phyloP scores from a whole-genome alignment of 2,329 filamentous ascomycete species.

The Fusarium succisae region DNA sequence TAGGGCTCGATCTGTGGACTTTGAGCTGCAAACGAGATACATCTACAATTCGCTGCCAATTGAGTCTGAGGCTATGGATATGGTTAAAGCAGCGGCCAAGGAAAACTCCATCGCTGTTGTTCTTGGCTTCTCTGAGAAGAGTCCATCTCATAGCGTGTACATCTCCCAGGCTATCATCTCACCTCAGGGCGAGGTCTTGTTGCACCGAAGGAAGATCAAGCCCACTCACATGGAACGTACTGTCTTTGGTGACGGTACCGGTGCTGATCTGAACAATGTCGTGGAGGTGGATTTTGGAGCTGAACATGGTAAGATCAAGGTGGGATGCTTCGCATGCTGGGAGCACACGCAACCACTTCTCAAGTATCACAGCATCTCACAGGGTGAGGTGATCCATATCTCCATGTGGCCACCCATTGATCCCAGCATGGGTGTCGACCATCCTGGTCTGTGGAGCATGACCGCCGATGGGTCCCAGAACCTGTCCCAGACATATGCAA shows the following conservation, averaged over 20 bases:
- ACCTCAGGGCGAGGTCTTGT: constrained; percentile 50
- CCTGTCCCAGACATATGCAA: constrained; percentile 63
- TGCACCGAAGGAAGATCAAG: constrained; percentile 60
- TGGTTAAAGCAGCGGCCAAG: constrained; percentile 47
- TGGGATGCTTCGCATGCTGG: constrained; percentile 60
- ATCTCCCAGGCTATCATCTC: constrained; percentile 58
- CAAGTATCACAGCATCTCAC: constrained; percentile 56
- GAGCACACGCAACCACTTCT: constrained; percentile 62
- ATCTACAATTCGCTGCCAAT: constrained; percentile 54
- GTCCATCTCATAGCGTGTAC: constrained; percentile 50
- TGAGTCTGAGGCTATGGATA: constrained; percentile 52
- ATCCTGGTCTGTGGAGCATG: constrained; percentile 45
- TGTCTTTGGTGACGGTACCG: constrained; percentile 58
- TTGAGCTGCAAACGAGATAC: constrained; percentile 43
- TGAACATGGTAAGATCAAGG: constrained; percentile 42
- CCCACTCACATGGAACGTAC: constrained; percentile 63
- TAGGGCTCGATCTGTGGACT: constrained; percentile 38
- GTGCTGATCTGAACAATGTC: constrained; percentile 52
- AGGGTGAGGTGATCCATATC: constrained; percentile 58
- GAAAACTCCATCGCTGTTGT: constrained; percentile 52
- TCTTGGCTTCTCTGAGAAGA: constrained; percentile 55
- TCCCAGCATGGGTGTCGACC: constrained; percentile 26
- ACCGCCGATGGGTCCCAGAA: constrained; percentile 50
- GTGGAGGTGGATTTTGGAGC: constrained; percentile 50
- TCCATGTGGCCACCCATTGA: constrained; percentile 56